Percentiles rank a stretch among this genome's conserved stretches.
Conservation (phyloP, 345 rosid genomes). For the Populus tremula region DNA sequence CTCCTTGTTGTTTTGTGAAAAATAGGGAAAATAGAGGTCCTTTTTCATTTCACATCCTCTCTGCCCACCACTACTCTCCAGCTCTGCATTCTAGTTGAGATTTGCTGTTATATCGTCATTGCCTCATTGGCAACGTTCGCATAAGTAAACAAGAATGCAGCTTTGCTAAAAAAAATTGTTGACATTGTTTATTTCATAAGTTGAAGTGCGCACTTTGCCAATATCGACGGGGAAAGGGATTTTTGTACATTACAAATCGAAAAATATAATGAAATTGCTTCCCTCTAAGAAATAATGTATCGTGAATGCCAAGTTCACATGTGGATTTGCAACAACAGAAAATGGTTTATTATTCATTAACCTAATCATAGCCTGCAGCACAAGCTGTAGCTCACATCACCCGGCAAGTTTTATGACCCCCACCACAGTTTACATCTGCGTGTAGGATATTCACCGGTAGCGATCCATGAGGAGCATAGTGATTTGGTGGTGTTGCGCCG, state of each 20-base stretch:
- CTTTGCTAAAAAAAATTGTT: neutral
- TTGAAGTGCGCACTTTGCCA: neutral
- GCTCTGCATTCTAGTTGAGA: neutral
- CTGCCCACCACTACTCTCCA: neutral
- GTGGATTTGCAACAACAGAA: neutral
- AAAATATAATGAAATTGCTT: neutral
- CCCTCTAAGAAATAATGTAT: neutral
- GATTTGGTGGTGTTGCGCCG: too few species aligned
- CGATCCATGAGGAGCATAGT: neutral
- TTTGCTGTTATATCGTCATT: neutral
- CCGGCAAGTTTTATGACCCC: neutral
- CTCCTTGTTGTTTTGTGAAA: slow-evolving; percentile 2
- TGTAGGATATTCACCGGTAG: neutral
- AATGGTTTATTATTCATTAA: neutral
- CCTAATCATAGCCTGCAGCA: neutral
- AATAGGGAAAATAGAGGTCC: slow-evolving; percentile 10
- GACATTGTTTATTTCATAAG: neutral
- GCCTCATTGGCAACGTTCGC: neutral
- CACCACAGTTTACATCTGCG: neutral
- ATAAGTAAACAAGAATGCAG: neutral
- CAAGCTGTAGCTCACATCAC: neutral
- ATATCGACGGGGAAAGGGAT: neutral
- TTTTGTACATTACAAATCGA: neutral
- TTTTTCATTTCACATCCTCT: neutral
- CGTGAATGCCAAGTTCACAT: neutral